Base-by-base conservation (phyloP, 2,329 filamentous ascomycete species). In the Penicillium freii region DNA sequence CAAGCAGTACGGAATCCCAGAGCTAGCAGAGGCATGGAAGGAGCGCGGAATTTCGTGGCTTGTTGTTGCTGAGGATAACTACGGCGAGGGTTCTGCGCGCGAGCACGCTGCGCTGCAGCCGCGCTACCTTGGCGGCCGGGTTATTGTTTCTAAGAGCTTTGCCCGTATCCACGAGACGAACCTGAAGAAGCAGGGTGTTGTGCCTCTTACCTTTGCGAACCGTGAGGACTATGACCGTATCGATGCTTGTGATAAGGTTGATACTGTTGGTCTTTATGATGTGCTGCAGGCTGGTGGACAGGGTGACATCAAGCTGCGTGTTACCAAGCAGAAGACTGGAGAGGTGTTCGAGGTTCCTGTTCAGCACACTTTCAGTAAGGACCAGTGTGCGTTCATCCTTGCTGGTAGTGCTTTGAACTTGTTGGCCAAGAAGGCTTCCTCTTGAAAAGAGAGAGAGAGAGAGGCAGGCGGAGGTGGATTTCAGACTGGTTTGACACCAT, bases 11-110 rank as follows among this genome's bases (percentile, higher is more conserved):
- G 57, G 56, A 7, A 67, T 67, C 27, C 65, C 65, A 15, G 65
- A 94, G 62, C 86, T 99, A 13, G 94, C 88, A 1, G 85, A 86
- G 72, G 83, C 85, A 64, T 99, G 93, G 93, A 91, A 91, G 73
- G 81, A 84, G 23, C 80, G 86, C 63, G 85, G 84, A 9, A 84
- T 85, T 66, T 84, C 89, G 61, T 99, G 94, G 94, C 84, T 97
- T 56, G 92, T 97, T 13, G 90, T 99, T 29, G 94, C 93, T 19
- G 94, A 99, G 80, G 91, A 96, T 79, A 99, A 99, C 82, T 96
- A 96, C 78, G 92, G 92, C 64, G 92, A 96, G 75, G 92, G 92
- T 19, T 92, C 88, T 51, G 91, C 92, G 2, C 85, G 92, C 63
- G 92, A 96, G 74, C 92, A 96, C 77, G 92, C 92, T 23, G 92